Evolutionary conservation across 768 basidiomycete species (phyloP).

Genomic region (Mycena chlorophos): DNA sequence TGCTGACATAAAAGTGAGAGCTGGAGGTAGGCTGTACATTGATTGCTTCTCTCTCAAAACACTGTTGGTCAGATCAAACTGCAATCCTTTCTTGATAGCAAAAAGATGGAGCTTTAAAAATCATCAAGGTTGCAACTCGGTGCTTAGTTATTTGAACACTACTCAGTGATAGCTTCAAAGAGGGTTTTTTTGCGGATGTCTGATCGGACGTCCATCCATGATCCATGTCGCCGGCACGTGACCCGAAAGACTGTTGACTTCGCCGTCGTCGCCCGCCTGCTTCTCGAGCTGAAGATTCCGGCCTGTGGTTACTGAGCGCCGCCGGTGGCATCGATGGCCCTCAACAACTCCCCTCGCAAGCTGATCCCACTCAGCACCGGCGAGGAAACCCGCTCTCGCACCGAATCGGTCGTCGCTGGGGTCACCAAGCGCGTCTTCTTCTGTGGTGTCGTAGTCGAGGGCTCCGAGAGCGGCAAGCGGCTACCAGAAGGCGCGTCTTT

Average conservation of each 20-base stretch:
- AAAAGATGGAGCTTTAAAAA: no score
- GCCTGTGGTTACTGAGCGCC: background rate
- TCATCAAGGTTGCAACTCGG: no score
- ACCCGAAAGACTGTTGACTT: background rate
- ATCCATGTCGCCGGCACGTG: background rate
- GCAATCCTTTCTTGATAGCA: no score
- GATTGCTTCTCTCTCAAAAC: no score
- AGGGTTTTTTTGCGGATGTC: background rate
- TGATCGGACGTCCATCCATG: background rate
- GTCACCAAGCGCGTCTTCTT: conserved; percentile 83
- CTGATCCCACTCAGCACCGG: conserved; percentile 70
- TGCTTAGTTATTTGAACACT: no score
- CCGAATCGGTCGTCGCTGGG: conserved; percentile 38
- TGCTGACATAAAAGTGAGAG: no score
- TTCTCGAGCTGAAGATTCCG: background rate
- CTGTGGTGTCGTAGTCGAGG: conserved; percentile 88
- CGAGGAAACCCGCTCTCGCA: conserved; percentile 53
- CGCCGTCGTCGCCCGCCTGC: background rate
- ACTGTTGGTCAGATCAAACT: no score
- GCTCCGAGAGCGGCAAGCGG: conserved; percentile 66
- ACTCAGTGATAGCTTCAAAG: no score
- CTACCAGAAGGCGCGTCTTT: conserved; percentile 60
- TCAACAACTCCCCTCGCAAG: conserved; percentile 72
- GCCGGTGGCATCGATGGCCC: conserved; percentile 47
- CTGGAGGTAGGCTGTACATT: no score